These are phyloP conservation scores for Noccaea bulbosa DNA, from an alignment of 345 rosid species.

Conservation along the genomic window DNA sequence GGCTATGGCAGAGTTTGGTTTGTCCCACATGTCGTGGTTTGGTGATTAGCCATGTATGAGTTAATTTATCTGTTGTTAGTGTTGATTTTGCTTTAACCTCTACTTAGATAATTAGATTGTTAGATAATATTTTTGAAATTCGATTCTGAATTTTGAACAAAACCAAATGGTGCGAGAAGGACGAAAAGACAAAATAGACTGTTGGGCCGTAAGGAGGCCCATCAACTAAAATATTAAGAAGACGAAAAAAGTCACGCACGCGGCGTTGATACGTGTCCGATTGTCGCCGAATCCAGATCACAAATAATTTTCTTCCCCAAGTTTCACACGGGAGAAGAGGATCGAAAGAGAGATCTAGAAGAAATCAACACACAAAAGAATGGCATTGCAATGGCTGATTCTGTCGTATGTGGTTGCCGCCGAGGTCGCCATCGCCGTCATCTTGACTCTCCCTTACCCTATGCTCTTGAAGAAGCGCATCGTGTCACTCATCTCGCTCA, in stretches of 20 bases:
- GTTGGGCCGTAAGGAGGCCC: slow-evolving; percentile 35
- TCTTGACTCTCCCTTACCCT: slow-evolving; percentile 78
- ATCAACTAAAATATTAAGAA: neutral
- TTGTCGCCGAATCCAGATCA: slow-evolving; percentile 32
- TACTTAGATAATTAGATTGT: neutral
- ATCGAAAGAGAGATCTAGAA: slow-evolving; percentile 32
- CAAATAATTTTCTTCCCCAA: neutral
- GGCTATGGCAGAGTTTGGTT: slow-evolving; percentile 1
- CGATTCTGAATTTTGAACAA: neutral
- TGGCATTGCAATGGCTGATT: slow-evolving; percentile 92
- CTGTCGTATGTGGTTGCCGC: slow-evolving; percentile 76
- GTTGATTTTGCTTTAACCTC: neutral
- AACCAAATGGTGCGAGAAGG: neutral
- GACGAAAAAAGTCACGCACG: neutral
- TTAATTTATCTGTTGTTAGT: neutral
- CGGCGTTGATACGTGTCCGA: slow-evolving; percentile 37
- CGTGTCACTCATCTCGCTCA: slow-evolving; percentile 68
- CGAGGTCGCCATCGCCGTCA: slow-evolving; percentile 63
- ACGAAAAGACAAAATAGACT: neutral
- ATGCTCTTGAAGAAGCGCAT: slow-evolving; percentile 65
- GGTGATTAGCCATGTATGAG: neutral
- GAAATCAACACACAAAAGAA: slow-evolving; percentile 35
- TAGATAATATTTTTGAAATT: no score
- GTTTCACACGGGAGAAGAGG: neutral
- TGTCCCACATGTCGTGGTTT: slow-evolving; percentile 4